Evolutionary conservation across 768 basidiomycete species (phyloP).

Genomic region (Pisolithus microcarpus): DNA sequence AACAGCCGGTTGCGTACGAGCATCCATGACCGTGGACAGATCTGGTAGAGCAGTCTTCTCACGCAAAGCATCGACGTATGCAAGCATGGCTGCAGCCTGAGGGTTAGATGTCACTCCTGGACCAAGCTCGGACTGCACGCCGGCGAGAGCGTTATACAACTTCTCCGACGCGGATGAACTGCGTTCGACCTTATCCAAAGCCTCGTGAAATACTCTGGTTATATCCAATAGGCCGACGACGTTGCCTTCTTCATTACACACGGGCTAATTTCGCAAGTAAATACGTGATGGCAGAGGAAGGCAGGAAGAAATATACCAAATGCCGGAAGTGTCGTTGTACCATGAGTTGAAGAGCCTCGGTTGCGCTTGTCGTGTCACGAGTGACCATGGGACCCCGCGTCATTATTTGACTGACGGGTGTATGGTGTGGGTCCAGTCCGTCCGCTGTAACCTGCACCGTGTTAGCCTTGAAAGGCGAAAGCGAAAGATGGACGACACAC

Average conservation of each 20-base stretch:
- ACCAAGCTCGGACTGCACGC: slow-evolving; percentile 94
- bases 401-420: slow-evolving; percentile 93
- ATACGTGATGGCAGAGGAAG: slow-evolving; percentile 3
- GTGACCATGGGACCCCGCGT: slow-evolving; percentile 99
- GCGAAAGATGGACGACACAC: slow-evolving; percentile 38
- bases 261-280: slow-evolving; percentile 55
- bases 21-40: slow-evolving; percentile 92
- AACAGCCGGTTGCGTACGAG: slow-evolving; percentile 84
- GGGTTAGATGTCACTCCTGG: slow-evolving; percentile 68
- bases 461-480: slow-evolving; percentile 1
- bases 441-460: slow-evolving; percentile 85
- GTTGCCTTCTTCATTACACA: slow-evolving; percentile 99
- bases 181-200: slow-evolving; percentile 95
- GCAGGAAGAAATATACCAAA: slow-evolving; percentile 51
- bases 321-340: slow-evolving; percentile 95
- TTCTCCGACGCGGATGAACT: slow-evolving; percentile 96
- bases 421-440: slow-evolving; percentile 87
- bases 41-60: slow-evolving; percentile 97
- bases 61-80: slow-evolving; percentile 90
- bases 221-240: slow-evolving; percentile 99
- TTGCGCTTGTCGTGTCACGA: slow-evolving; percentile 94
- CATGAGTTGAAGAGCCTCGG: slow-evolving; percentile 97
- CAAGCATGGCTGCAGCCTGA: slow-evolving; percentile 98
- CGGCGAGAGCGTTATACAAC: slow-evolving; percentile 92
- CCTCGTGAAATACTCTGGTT: slow-evolving; percentile 98